Conservation (phyloP, 2,329 filamentous ascomycete species). For the Capronia americana region DNA sequence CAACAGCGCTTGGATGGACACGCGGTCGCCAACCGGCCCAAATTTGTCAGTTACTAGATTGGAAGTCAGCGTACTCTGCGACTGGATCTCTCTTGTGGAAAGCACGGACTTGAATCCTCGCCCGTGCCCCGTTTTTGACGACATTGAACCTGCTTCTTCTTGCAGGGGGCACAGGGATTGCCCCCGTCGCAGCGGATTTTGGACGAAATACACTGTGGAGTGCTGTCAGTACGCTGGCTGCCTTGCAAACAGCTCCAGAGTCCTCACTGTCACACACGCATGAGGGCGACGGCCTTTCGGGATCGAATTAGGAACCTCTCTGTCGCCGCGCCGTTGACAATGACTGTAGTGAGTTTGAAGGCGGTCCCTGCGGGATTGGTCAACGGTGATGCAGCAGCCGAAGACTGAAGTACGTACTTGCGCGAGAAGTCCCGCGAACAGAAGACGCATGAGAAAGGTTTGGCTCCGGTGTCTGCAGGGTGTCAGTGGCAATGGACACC, state of each 20-base stretch:
- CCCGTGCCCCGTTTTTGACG: slow-evolving; percentile 38
- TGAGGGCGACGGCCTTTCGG: slow-evolving; percentile 55
- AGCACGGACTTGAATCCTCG: slow-evolving; percentile 38
- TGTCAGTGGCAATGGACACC: slow-evolving; percentile 7
- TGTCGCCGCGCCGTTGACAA: slow-evolving; percentile 51
- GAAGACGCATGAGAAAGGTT: slow-evolving; percentile 55
- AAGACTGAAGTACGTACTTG: slow-evolving; percentile 37
- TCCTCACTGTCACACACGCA: slow-evolving; percentile 54
- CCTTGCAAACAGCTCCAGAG: slow-evolving; percentile 14
- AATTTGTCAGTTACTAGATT: slow-evolving; percentile 12
- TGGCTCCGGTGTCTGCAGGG: slow-evolving; percentile 53
- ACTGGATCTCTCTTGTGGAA: neutral
- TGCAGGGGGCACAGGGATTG: slow-evolving; percentile 53
- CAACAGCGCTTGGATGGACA: slow-evolving; percentile 55
- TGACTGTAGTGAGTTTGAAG: slow-evolving; percentile 54
- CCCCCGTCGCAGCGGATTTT: slow-evolving; percentile 56
- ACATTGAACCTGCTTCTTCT: slow-evolving; percentile 52
- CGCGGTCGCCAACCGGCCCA: slow-evolving; percentile 45
- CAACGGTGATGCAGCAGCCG: slow-evolving; percentile 8
- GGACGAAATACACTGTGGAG: slow-evolving; percentile 52
- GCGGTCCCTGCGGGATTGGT: slow-evolving; percentile 49
- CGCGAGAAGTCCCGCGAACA: slow-evolving; percentile 55
- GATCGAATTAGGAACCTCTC: slow-evolving; percentile 53
- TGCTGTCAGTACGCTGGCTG: neutral
- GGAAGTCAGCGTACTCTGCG: slow-evolving; percentile 4